Evolutionary conservation across 2,329 filamentous ascomycete species (phyloP), one percentile per base, ranked within the genome.

Genomic region (Cladosporium oxysporum): DNA sequence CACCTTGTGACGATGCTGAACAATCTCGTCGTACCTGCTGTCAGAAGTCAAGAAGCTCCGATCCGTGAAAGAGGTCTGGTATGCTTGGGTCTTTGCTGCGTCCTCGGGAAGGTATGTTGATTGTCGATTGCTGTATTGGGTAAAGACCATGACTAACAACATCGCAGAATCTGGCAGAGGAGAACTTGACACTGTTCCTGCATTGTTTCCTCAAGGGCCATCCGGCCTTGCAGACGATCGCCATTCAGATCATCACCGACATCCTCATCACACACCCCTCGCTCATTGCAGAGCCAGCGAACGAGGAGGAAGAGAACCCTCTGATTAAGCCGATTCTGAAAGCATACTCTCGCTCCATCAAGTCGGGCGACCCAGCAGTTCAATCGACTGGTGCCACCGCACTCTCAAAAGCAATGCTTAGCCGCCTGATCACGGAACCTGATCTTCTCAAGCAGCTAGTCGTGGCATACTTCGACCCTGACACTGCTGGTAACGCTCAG

Each of bases 1-100:
- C 90, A 96, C 74, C 81, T 98, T n/a, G 92, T 96, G 4, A 91
- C 91, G n/a, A 97, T 98, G 91, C 84, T 99, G 59, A 98, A 99
- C 82, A 98, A 95, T 70, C 85, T 99, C 10, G 92, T 99, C 52
- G 93, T 99, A 2, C 95, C 95, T 7, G 95, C 95, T 31, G 94
- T 99, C 18, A 89, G 94, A 70, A 95, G 91, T 74, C 92, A 97
- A 72, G 93, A 98, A 76, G 91, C 92, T 5, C 92, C 93, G 0
- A 93, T 99, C 53, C 88, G 95, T 68, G 95, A 99, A 79, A 87
- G 92, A 65, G 95, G 95, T 21, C 83, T 99, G 14, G 84, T 96
- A 23, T 98, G 94, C 73, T 82, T 99, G 11, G 95, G 95, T 4
- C 84, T 99, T 11, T 97, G 93, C 77, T 93, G 93, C 71, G 84